These are phyloP conservation scores for Endocladia muricata DNA, from an alignment of 31 red algal genomes.

Conservation along the genomic window DNA sequence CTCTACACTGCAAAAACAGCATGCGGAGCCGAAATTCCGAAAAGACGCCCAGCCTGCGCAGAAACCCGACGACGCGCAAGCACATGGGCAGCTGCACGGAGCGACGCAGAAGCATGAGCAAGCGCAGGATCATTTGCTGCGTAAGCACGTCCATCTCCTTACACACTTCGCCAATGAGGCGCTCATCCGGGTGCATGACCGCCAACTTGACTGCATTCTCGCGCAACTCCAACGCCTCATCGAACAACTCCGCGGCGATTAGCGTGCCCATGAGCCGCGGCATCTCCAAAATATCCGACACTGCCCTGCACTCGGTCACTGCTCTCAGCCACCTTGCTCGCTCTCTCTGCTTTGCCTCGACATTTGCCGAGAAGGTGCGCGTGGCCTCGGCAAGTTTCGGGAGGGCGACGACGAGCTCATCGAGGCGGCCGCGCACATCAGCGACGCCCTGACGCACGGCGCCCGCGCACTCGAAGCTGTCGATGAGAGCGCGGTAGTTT, in stretches of 20 bases:
- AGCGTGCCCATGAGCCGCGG: constrained; percentile 66
- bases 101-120: constrained; percentile 57
- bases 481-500: constrained; percentile 85
- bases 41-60: constrained; percentile 64
- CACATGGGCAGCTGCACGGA: constrained; percentile 73
- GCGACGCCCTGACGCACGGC: constrained; percentile 80
- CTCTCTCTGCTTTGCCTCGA: constrained; percentile 35
- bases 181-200: constrained; percentile 38
- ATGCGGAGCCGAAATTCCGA: constrained; percentile 74
- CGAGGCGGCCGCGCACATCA: constrained; percentile 45
- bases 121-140: constrained; percentile 66
- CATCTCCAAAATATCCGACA: constrained; percentile 78
- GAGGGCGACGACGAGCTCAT: constrained; percentile 57
- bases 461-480: constrained; percentile 77
- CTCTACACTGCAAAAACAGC: constrained; percentile 88
- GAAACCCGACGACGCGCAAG: constrained; percentile 78
- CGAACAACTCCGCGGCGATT: constrained; percentile 65
- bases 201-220: constrained; percentile 56
- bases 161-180: constrained; percentile 43
- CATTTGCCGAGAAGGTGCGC: constrained; percentile 57
- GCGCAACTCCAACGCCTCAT: constrained; percentile 85
- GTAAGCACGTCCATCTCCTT: constrained; percentile 63
- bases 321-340: constrained; percentile 31
- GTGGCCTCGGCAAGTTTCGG: constrained; percentile 61
- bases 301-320: constrained; percentile 46